These are phyloP conservation scores for Ophiostoma piceae DNA, from an alignment of 2,329 filamentous ascomycete species.

Conservation along the genomic window DNA sequence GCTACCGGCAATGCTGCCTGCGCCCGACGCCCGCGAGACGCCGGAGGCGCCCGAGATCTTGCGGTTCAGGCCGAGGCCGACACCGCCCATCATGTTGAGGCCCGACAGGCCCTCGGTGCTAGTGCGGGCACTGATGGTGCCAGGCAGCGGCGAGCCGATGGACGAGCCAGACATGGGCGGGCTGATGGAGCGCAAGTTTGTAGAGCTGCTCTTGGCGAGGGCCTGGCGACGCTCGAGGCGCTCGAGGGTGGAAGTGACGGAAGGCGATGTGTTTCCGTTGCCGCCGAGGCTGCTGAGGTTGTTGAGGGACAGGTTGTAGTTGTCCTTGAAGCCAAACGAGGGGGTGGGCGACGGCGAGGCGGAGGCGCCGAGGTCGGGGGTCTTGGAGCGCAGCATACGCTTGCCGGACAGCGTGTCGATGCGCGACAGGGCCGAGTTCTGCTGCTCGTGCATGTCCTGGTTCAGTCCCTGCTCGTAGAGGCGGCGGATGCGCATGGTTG, in stretches of 20 bases:
- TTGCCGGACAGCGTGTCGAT: conserved; percentile 72
- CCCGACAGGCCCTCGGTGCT: conserved; percentile 21
- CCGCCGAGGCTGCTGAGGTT: conserved; percentile 34
- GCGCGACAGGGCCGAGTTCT: conserved; percentile 68
- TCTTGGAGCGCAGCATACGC: conserved; percentile 47
- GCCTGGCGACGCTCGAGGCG: conserved; percentile 35
- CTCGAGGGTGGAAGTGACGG: conserved; percentile 20
- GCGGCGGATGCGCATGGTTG: conserved; percentile 63
- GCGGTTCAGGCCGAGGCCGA: conserved; percentile 29
- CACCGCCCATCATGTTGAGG: conserved; percentile 29
- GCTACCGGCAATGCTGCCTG: conserved; percentile 34
- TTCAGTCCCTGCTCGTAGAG: conserved; percentile 80
- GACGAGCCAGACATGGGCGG: conserved; percentile 40
- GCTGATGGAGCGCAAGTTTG: conserved; percentile 59
- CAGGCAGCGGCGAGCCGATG: conserved; percentile 33
- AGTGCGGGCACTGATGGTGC: conserved; percentile 26
- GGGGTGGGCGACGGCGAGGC: conserved; percentile 45
- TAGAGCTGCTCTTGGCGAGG: conserved; percentile 58
- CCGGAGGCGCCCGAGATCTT: conserved; percentile 18
- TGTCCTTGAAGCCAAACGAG: conserved; percentile 42
- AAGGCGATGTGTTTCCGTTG: conserved; percentile 23
- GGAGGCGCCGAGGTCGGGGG: conserved; percentile 44
- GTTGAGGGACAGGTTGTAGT: conserved; percentile 24
- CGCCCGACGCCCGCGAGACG: not conserved
- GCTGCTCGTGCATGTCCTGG: conserved; percentile 75